Evolutionary conservation across 345 rosid species (phyloP).

Genomic region (Orychophragmus violaceus): DNA sequence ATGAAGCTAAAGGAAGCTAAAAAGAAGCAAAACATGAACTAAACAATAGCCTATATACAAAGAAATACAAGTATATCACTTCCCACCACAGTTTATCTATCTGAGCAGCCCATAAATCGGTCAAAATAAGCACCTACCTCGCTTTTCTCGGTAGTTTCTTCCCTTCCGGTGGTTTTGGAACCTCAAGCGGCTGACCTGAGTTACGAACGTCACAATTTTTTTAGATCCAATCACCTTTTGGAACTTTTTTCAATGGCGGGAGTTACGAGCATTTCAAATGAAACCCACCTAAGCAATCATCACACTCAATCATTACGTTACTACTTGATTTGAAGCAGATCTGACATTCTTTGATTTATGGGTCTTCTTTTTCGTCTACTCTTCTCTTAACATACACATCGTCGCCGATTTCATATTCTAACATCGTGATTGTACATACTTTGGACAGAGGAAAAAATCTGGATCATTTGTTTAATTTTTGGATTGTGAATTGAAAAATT

Average conservation of each 20-base stretch:
- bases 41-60: too few relatives aligned
- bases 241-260: constrained; percentile 67
- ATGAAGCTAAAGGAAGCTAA: too few relatives aligned
- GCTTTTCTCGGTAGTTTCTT: constrained; percentile 59
- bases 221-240: constrained; percentile 91
- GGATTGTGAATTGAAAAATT: too few relatives aligned
- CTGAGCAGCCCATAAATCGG: constrained; percentile 80
- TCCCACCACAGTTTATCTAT: constrained; percentile 84
- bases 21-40: too few relatives aligned
- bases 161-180: constrained; percentile 58
- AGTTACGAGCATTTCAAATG: constrained; percentile 85
- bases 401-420: constrained; percentile 67
- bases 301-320: constrained; percentile 78
- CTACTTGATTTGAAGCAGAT: constrained; percentile 64
- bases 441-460: too few relatives aligned
- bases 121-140: constrained; percentile 80
- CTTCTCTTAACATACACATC: constrained; percentile 83
- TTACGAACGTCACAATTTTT: constrained; percentile 53
- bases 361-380: constrained; percentile 65
- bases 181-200: constrained; percentile 41
- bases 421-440: too few relatives aligned
- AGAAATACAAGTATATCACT: too few relatives aligned
- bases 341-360: constrained; percentile 72
- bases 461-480: too few relatives aligned
- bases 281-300: constrained; percentile 83